These are phyloP conservation scores for Fusarium paranaense DNA, from an alignment of 2,329 filamentous ascomycete genomes.

Conservation along the genomic window DNA sequence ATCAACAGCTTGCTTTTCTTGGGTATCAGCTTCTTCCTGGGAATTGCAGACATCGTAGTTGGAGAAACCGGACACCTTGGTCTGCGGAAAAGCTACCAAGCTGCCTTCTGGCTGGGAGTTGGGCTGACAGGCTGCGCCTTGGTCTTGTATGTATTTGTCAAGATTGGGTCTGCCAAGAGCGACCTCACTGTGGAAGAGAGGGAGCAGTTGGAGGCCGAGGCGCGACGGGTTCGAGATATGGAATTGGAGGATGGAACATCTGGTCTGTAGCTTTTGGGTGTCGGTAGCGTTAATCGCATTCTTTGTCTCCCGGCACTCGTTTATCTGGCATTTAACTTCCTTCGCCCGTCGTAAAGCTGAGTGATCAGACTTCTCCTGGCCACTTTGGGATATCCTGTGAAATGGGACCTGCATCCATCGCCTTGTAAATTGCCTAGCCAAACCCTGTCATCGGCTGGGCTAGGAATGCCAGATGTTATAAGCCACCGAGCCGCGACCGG, in stretches of 20 bases:
- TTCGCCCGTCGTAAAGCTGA: not conserved
- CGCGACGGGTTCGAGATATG: not conserved
- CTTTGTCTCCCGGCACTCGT: not conserved
- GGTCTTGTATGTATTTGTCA: slow-evolving; percentile 21
- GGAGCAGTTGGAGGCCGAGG: slow-evolving; percentile 25
- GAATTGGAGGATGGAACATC: not conserved
- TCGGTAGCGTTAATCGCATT: not conserved
- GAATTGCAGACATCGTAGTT: slow-evolving; percentile 61
- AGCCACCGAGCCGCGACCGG: not conserved
- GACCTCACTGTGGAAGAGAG: slow-evolving; percentile 34
- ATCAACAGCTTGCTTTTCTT: slow-evolving; percentile 8
- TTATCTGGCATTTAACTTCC: not conserved
- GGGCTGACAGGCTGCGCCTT: slow-evolving; percentile 16
- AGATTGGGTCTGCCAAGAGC: slow-evolving; percentile 32
- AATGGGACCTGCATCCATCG: not conserved
- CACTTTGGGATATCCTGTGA: not conserved
- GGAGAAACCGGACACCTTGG: slow-evolving; percentile 53
- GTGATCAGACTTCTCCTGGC: not conserved
- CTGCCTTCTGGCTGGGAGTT: slow-evolving; percentile 31
- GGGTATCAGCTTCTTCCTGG: slow-evolving; percentile 6
- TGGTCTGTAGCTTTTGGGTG: not conserved
- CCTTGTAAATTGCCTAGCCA: not conserved
- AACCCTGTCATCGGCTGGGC: not conserved
- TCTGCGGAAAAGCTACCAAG: slow-evolving; percentile 39
- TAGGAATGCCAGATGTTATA: not conserved